Percentiles rank a stretch among this genome's conserved stretches.
phyloP scores from a whole-genome alignment of 352 stramenopile genomes.

The Globisporangium nagaii region DNA sequence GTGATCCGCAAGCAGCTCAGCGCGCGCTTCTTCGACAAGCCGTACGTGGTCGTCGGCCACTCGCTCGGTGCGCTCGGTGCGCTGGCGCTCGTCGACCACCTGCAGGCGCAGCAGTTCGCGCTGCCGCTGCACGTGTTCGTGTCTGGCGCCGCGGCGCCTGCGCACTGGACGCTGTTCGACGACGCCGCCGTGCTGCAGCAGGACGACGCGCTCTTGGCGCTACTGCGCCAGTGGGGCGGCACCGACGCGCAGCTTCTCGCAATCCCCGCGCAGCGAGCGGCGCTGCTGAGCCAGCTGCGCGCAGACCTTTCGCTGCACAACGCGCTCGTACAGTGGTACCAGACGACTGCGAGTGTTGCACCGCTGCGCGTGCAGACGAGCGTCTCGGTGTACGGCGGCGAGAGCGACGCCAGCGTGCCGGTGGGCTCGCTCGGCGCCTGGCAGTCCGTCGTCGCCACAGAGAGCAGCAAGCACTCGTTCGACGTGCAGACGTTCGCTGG shows the following conservation, averaged over 20 bases:
- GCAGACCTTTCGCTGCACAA: slow-evolving; percentile 54
- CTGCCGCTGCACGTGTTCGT: slow-evolving; percentile 58
- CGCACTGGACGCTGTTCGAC: slow-evolving; percentile 30
- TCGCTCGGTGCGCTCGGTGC: slow-evolving; percentile 59
- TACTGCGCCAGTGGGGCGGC: slow-evolving; percentile 52
- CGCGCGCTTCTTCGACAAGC: slow-evolving; percentile 69
- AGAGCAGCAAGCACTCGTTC: slow-evolving; percentile 12
- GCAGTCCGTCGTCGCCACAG: slow-evolving; percentile 16
- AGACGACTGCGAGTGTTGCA: slow-evolving; percentile 8
- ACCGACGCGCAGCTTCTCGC: slow-evolving; percentile 53
- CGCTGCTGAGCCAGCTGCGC: slow-evolving; percentile 30
- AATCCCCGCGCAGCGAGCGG: slow-evolving; percentile 29
- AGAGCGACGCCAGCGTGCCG: slow-evolving; percentile 30
- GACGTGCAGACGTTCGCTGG: slow-evolving; percentile 44
- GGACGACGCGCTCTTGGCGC: slow-evolving; percentile 32
- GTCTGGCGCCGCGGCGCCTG: slow-evolving; percentile 34
- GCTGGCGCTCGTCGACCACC: slow-evolving; percentile 41
- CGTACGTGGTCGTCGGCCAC: slow-evolving; percentile 61
- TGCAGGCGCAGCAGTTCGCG: slow-evolving; percentile 39
- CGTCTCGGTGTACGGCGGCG: slow-evolving; percentile 52
- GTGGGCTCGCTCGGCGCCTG: slow-evolving; percentile 31
- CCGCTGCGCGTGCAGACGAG: slow-evolving; percentile 5
- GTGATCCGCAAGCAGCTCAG: slow-evolving; percentile 34
- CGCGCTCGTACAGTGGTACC: slow-evolving; percentile 33
- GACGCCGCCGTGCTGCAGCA: slow-evolving; percentile 16